Conservation (phyloP, 1,284 basidiomycete species). For the Cutaneotrichosporon cutaneum region DNA sequence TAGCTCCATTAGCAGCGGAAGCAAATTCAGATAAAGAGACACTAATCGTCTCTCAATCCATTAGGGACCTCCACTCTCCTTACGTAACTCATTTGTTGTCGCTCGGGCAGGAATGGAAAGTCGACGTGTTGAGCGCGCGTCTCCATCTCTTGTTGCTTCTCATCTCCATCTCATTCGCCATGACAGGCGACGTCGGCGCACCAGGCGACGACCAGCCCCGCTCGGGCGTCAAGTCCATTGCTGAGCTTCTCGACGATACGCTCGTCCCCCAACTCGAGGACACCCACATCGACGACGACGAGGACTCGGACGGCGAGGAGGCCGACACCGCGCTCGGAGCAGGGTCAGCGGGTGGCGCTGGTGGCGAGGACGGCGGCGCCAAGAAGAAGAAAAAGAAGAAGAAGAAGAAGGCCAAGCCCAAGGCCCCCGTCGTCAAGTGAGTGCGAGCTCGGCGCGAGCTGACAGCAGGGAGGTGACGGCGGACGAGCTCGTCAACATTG, state of each 20-base stretch:
- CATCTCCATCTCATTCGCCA: background rate
- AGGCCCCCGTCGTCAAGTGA: constrained; percentile 27
- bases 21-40: background rate
- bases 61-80: background rate
- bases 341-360: constrained; percentile 26
- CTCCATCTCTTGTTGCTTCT: background rate
- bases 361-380: constrained; percentile 22
- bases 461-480: constrained; percentile 14
- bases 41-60: background rate
- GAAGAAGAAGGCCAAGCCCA: constrained; percentile 43
- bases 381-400: constrained; percentile 33
- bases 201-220: background rate
- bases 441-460: background rate
- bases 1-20: background rate
- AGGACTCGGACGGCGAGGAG: constrained; percentile 16
- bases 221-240: constrained; percentile 4
- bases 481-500: constrained; percentile 16
- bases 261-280: constrained; percentile 18
- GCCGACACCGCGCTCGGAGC: constrained; percentile 20
- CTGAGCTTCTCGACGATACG: constrained; percentile 9
- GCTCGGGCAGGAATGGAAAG: background rate
- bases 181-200: constrained; percentile 2
- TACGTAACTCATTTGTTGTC: background rate
- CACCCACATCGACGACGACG: constrained; percentile 16
- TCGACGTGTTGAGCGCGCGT: background rate